These are phyloP conservation scores for Aotearoamyces nothofagi DNA, from an alignment of 2,329 filamentous ascomycete genomes.

Conservation along the genomic window DNA sequence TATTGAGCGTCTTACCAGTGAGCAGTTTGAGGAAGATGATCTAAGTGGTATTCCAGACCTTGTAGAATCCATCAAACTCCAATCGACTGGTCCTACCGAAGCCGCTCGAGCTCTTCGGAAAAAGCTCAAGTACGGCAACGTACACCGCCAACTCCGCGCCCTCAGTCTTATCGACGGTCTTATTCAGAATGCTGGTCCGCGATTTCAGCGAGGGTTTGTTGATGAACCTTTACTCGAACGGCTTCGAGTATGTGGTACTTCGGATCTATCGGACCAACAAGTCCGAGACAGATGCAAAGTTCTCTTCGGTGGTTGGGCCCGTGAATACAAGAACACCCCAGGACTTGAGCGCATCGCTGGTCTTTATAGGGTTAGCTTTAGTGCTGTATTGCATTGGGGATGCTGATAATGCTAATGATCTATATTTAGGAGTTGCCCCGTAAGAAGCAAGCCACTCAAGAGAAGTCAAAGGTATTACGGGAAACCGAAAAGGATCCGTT, in stretches of 20 bases:
- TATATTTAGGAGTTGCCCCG: conserved; percentile 40
- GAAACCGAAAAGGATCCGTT: conserved; percentile 65
- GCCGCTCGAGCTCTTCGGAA: conserved; percentile 86
- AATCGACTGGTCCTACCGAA: conserved; percentile 73
- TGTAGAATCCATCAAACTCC: conserved; percentile 84
- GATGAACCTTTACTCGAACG: conserved; percentile 89
- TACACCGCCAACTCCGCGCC: conserved; percentile 83
- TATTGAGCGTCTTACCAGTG: conserved; percentile 79
- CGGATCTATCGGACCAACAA: conserved; percentile 66
- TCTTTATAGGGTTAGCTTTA: conserved; percentile 48
- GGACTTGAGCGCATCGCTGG: conserved; percentile 69
- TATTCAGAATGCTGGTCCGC: conserved; percentile 82
- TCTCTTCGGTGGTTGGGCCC: conserved; percentile 76
- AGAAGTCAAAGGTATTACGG: conserved; percentile 66
- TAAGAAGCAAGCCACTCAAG: conserved; percentile 60
- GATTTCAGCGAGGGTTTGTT: conserved; percentile 75
- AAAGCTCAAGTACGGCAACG: conserved; percentile 95
- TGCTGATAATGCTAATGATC: conserved; percentile 6
- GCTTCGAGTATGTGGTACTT: conserved; percentile 73
- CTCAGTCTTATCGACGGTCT: conserved; percentile 82
- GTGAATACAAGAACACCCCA: conserved; percentile 63
- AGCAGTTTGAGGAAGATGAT: conserved; percentile 82
- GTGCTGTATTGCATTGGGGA: neutral
- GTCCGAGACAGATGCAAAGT: conserved; percentile 82
- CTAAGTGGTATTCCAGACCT: conserved; percentile 84